Evolutionary conservation across 495 filamentous ascomycete species (phyloP).

Genomic region (Hyphodiscus hymeniophilus): DNA sequence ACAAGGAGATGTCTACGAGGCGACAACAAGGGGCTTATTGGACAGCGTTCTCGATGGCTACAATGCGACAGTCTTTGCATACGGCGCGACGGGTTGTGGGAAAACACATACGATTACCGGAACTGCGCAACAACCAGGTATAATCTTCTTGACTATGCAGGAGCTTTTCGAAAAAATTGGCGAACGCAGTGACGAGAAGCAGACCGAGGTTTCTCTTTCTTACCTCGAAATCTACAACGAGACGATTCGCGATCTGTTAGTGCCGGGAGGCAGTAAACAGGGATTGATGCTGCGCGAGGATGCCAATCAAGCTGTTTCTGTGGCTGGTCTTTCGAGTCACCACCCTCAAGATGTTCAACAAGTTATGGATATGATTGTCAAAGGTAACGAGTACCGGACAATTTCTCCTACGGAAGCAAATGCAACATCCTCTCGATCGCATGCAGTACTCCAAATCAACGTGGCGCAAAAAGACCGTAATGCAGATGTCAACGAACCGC

Average conservation of each 20-base stretch:
- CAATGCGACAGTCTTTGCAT: conserved; percentile 98
- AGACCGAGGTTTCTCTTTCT: conserved; percentile 83
- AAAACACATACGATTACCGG: conserved; percentile 99
- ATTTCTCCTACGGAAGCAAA: conserved; percentile 98
- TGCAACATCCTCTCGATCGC: conserved; percentile 93
- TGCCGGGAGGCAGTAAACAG: conserved; percentile 76
- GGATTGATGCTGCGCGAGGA: conserved; percentile 94
- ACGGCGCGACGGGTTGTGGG: conserved; percentile 95
- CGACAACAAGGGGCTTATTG: conserved; percentile 79
- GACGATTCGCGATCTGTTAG: conserved; percentile 90
- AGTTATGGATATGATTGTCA: conserved; percentile 99
- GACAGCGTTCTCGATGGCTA: conserved; percentile 96
- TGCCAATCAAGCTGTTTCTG: conserved; percentile 85
- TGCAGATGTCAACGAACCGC: conserved; percentile 85
- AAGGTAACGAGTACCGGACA: conserved; percentile 88
- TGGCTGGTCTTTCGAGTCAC: conserved; percentile 86
- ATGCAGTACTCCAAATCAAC: conserved; percentile 98
- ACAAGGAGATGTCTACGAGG: conserved; percentile 92
- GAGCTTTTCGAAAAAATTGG: conserved; percentile 92
- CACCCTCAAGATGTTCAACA: conserved; percentile 76
- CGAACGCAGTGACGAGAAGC: conserved; percentile 78
- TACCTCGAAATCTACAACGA: conserved; percentile 99
- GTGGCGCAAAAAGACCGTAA: conserved; percentile 90
- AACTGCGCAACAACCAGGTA: conserved; percentile 86
- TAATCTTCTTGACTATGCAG: conserved; percentile 98